Percentiles rank a stretch among this genome's conserved stretches.
Evolutionary conservation across 2,329 filamentous ascomycete genomes (phyloP).

Genomic region (Fusarium siculi): DNA sequence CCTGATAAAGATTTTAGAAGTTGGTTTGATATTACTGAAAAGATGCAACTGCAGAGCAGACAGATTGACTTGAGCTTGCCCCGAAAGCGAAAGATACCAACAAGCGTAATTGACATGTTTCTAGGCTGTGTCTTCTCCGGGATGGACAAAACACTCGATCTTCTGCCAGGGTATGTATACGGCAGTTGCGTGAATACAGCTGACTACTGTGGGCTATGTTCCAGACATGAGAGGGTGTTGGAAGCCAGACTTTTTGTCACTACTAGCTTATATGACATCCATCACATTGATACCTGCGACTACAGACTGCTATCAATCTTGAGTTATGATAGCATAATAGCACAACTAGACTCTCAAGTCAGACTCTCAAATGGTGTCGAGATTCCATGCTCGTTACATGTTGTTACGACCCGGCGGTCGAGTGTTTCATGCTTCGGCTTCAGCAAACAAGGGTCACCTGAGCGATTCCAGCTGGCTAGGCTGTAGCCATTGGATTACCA

Average conservation of each 20-base stretch:
- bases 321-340: slow-evolving; percentile 5
- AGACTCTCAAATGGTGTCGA: background rate
- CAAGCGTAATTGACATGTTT: background rate
- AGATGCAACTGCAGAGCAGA: background rate
- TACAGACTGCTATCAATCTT: slow-evolving; percentile 2
- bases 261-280: background rate
- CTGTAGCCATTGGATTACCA: background rate
- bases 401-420: background rate
- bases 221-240: background rate
- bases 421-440: slow-evolving; percentile 12
- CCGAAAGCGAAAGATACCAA: background rate
- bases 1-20: background rate
- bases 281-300: background rate
- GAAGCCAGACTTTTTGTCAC: background rate
- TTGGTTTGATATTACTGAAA: background rate
- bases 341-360: background rate
- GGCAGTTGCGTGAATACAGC: background rate
- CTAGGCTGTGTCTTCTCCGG: background rate
- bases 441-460: slow-evolving; percentile 9
- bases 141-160: background rate
- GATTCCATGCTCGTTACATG: slow-evolving; percentile 14
- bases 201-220: background rate
- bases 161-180: background rate
- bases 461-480: slow-evolving; percentile 10
- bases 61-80: background rate